These are phyloP conservation scores for Globisporangium carolinianum DNA, from an alignment of 352 stramenopile genomes.

Conservation along the genomic window DNA sequence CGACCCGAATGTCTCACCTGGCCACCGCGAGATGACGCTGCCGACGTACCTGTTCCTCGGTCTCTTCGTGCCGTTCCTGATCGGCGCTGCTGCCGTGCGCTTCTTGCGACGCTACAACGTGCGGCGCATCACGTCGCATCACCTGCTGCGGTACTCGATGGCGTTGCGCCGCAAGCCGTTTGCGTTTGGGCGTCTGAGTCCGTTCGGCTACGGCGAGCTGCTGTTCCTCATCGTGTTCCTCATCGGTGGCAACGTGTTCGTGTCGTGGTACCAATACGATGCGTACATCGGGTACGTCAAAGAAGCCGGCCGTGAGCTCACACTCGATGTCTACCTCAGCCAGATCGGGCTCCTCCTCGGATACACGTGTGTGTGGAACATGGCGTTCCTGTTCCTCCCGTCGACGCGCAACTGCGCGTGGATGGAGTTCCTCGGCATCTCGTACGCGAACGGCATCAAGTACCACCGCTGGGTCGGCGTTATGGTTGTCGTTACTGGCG, in stretches of 20 bases:
- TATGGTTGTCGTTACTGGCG: constrained; percentile 12
- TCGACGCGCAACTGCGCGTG: constrained; percentile 26
- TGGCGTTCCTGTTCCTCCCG: constrained; percentile 29
- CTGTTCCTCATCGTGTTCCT: constrained; percentile 17
- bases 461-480: constrained; percentile 34
- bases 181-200: constrained; percentile 6
- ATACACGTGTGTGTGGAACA: constrained; percentile 28
- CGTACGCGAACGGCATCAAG: constrained; percentile 30
- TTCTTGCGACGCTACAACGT: constrained; percentile 14
- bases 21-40: constrained; percentile 17
- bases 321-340: constrained; percentile 6
- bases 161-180: constrained; percentile 16
- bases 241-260: constrained; percentile 15
- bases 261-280: constrained; percentile 14
- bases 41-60: constrained; percentile 18
- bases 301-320: background rate
- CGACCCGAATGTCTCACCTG: background rate
- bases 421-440: constrained; percentile 31
- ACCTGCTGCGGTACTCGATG: constrained; percentile 10
- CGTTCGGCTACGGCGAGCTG: constrained; percentile 14
- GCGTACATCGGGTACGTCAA: constrained; percentile 7
- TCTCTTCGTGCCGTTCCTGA: constrained; percentile 9
- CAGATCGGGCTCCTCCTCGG: constrained; percentile 14
- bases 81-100: constrained; percentile 1
- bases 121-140: constrained; percentile 15